A percentile compares a stretch with the other conserved stretches of the same genome.
These are phyloP conservation scores for Leucosporidium yakuticum DNA, from an alignment of 768 basidiomycete genomes.

Conservation along the genomic window DNA sequence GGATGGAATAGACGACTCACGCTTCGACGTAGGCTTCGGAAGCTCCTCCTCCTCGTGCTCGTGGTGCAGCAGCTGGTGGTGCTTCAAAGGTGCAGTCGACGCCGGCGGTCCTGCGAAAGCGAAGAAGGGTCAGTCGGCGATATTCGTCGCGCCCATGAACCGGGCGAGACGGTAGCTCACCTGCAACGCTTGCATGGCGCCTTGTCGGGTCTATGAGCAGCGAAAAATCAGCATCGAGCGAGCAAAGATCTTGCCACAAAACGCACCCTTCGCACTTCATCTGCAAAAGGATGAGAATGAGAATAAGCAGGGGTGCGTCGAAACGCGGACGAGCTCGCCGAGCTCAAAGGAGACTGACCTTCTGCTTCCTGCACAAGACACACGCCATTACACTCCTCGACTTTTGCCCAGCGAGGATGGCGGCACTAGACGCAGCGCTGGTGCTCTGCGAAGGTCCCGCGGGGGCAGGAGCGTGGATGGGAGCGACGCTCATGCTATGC, in stretches of 20 bases:
- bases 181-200: constrained; percentile 24
- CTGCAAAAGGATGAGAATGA: neutral
- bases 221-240: neutral
- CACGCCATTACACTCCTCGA: constrained; percentile 28
- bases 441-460: too few relatives aligned
- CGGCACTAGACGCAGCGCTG: too few relatives aligned
- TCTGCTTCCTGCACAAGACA: constrained; percentile 24
- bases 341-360: constrained; percentile 2
- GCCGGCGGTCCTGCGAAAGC: constrained; percentile 5
- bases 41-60: constrained; percentile 4
- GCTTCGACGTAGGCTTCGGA: constrained; percentile 22
- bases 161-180: neutral
- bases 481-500: too few relatives aligned
- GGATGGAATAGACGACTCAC: neutral
- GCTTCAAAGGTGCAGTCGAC: constrained; percentile 32
- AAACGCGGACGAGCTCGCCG: too few relatives aligned
- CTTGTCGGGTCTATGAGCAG: constrained; percentile 11
- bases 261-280: constrained; percentile 31
- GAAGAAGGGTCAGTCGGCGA: neutral
- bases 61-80: constrained; percentile 12
- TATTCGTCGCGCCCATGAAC: neutral
- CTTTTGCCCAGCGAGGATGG: constrained; percentile 6
- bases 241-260: too few relatives aligned
- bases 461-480: too few relatives aligned
- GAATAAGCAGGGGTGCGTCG: too few relatives aligned